Evolutionary conservation across 1,284 basidiomycete genomes (phyloP).

Genomic region (Ustilago trichophora): DNA sequence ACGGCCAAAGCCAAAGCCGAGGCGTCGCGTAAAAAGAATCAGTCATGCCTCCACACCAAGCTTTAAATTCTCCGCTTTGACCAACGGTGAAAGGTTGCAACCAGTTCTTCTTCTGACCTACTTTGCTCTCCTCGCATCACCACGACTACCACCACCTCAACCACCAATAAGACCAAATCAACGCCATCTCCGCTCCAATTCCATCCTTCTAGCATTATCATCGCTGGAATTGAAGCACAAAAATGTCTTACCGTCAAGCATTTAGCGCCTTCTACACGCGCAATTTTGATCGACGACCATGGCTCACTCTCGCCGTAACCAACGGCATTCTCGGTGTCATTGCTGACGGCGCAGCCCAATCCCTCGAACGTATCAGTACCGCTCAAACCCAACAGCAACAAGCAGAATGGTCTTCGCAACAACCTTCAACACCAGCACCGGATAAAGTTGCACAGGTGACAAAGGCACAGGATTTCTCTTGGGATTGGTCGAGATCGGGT

Average conservation of each 20-base stretch:
- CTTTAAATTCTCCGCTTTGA: slow-evolving; percentile 7
- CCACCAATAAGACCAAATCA: too few species aligned
- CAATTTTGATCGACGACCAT: slow-evolving; percentile 59
- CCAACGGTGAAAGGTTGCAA: too few species aligned
- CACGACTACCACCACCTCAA: too few species aligned
- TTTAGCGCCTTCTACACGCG: slow-evolving; percentile 58
- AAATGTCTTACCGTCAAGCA: slow-evolving; percentile 42
- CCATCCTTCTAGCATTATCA: too few species aligned
- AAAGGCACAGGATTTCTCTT: slow-evolving; percentile 15
- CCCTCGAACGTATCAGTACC: slow-evolving; percentile 45
- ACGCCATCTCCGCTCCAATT: too few species aligned
- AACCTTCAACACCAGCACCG: neutral
- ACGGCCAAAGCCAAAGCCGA: too few species aligned
- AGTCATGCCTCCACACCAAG: slow-evolving; percentile 38
- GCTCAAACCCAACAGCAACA: slow-evolving; percentile 7
- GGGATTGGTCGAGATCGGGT: slow-evolving; percentile 53
- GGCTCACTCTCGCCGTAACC: slow-evolving; percentile 61
- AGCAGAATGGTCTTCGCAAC: neutral
- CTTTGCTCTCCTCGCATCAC: too few species aligned
- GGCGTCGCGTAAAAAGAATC: slow-evolving; percentile 9
- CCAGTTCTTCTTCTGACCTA: too few species aligned
- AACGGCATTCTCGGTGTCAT: slow-evolving; percentile 59
- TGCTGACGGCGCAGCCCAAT: slow-evolving; percentile 61
- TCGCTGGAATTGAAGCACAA: too few species aligned
- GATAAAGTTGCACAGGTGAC: neutral